Base-by-base conservation (phyloP, 140 eudicot species). In the Erigeron philadelphicus region DNA sequence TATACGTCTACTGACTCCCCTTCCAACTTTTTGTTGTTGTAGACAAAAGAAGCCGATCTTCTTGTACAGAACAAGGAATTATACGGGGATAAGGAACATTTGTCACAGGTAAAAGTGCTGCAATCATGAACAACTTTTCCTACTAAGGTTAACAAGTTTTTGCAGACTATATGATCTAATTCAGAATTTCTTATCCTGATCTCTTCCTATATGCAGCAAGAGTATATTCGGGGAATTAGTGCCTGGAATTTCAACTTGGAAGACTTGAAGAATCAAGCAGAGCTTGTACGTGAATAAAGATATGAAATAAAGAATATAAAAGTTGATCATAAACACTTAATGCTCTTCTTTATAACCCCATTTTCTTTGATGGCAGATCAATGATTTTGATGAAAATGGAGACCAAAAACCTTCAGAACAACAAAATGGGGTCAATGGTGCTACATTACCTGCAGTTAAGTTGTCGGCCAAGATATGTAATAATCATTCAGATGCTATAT, bases 171-270 rank as follows among this genome's bases (percentile, higher is more conserved):
- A 1, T 54, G 47, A 64, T 35, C n/a, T 54, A 1, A 18, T 60
- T 11, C 11, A 11, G 60, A 41, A 8, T 61, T 4, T 59, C 6
- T 50, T 19, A 12, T 66, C 3, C 56, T 43, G 71, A 75, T 54
- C 12, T 75, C 40, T 68, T 25, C 25, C 11, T 17, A 15, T 60
- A 19, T 83, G 86, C 96, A 91, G 98, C 89, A 88, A 88, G 98
- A 88, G 74, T 91, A 91, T 78, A 86, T 88, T 47, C 84, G 95
- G 65, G 97, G 97, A 56, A 86, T 91, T 66, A 91, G 97, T 31
- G 95, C 95, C 19, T 91, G 97, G 97, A 91, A 91, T 72, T 91
- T 91, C 68, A 84, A 91, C 74, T 81, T 91, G 81, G 97, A 91
- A 76, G 97, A 91, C 83, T 71, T 91, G 82, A 91, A 85, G 81